phyloP scores from a whole-genome alignment of 2,329 filamentous ascomycete genomes.

The Cladobotryum protrusum region DNA sequence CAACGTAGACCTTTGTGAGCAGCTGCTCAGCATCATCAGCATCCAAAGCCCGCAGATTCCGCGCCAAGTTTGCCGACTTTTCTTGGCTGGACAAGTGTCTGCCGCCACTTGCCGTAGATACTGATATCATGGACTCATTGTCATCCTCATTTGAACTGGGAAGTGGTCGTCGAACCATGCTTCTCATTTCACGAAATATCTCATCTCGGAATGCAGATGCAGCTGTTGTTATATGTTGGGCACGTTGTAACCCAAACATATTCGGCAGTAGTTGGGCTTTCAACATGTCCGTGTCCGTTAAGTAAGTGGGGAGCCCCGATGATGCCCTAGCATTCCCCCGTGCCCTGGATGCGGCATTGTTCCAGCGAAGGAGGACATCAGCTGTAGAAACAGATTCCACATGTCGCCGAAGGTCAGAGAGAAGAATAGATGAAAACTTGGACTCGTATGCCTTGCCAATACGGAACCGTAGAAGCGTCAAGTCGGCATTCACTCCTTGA shows the following conservation, averaged over 20 bases:
- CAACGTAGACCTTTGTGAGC: constrained; percentile 75
- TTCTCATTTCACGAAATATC: constrained; percentile 78
- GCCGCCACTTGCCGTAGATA: constrained; percentile 67
- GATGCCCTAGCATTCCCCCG: constrained; percentile 63
- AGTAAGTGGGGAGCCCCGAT: constrained; percentile 70
- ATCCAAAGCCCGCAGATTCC: constrained; percentile 80
- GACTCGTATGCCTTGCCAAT: constrained; percentile 84
- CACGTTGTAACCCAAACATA: constrained; percentile 73
- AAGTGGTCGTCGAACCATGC: constrained; percentile 74
- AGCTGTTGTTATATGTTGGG: constrained; percentile 72
- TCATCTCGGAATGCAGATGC: constrained; percentile 80
- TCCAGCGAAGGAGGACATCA: constrained; percentile 81
- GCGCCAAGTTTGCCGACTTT: constrained; percentile 79
- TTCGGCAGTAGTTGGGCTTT: constrained; percentile 64
- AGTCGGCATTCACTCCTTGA: constrained; percentile 70
- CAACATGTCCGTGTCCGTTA: constrained; percentile 64
- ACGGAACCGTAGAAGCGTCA: constrained; percentile 67
- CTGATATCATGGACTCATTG: constrained; percentile 79
- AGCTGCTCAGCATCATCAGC: constrained; percentile 79
- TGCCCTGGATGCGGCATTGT: constrained; percentile 64
- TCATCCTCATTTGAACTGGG: constrained; percentile 95
- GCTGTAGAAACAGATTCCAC: constrained; percentile 62
- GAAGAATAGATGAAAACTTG: constrained; percentile 69
- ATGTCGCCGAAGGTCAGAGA: constrained; percentile 77
- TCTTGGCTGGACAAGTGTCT: constrained; percentile 72